Base-by-base conservation (phyloP, 495 filamentous ascomycete species). In the Chlorociboria aeruginascens region DNA sequence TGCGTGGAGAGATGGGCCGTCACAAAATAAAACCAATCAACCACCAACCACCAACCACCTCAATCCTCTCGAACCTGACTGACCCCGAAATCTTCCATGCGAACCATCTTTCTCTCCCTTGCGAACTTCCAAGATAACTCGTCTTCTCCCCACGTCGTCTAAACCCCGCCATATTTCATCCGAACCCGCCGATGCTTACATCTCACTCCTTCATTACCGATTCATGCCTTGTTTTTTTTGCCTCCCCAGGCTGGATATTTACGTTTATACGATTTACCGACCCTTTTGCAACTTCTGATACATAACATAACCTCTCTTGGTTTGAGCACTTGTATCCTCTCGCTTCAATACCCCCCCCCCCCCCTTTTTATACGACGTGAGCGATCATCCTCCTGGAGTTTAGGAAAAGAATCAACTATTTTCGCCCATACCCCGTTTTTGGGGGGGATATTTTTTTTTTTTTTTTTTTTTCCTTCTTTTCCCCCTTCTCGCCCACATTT, bases 41-140 rank as follows among this genome's bases (percentile, higher is more conserved):
- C n/a, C 10, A 14, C 12, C 29, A 10, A 25, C 7, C 29, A 32
- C 34, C 39, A 34, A 33, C 36, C 32, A n/a, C n/a, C n/a, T n/a
- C n/a, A n/a, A n/a, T n/a, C n/a, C n/a, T n/a, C n/a, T n/a, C n/a
- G n/a, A n/a, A n/a, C n/a, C n/a, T n/a, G n/a, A n/a, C n/a, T 48
- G 52, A 56, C 45, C 42, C 43, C 61, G 59, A 64, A 55, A 49
- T 57, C 63, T 65, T 61, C 63, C 63, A 68, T 69, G 67, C 67
- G 61, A 66, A n/a, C n/a, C 64, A 66, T 69, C 58, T 56, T 13
- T 52, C 55, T 39, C 34, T 17, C 29, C 20, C 35, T 20, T n/a
- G n/a, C 17, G 29, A 29, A 29, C 12, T 29, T 51, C 1, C 20
- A 25, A 25, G 1, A n/a, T n/a, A n/a, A 1, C 20, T 25, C 20